Evolutionary conservation across 2,329 filamentous ascomycete genomes (phyloP).

Genomic region (Trichoderma harzianum): DNA sequence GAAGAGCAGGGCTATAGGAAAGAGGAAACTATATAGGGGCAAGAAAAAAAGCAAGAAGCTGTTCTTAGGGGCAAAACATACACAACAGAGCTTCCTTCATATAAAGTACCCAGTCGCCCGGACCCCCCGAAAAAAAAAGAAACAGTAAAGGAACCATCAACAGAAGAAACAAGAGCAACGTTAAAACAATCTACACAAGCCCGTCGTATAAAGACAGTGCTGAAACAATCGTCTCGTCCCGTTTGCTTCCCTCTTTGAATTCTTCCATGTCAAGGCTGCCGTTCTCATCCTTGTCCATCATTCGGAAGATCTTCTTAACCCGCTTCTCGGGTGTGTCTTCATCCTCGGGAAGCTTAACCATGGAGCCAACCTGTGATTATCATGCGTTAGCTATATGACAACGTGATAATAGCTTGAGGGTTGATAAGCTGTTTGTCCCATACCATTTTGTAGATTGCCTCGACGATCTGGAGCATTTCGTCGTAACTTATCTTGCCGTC

Average conservation of each 20-base stretch:
- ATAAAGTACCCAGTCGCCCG: constrained; percentile 14
- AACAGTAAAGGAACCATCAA: background rate
- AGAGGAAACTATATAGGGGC: background rate
- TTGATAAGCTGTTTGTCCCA: background rate
- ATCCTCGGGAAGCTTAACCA: constrained; percentile 98
- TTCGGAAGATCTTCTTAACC: constrained; percentile 95
- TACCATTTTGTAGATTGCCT: constrained; percentile 99
- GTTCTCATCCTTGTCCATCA: constrained; percentile 99
- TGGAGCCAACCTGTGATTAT: constrained; percentile 76
- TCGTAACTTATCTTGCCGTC: constrained; percentile 99
- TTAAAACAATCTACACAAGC: constrained; percentile 59
- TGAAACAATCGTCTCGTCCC: constrained; percentile 97
- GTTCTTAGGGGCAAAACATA: constrained; percentile 3
- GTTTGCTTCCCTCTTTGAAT: constrained; percentile 98
- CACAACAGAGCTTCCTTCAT: constrained; percentile 5
- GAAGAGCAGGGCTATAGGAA: background rate
- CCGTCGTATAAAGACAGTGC: constrained; percentile 95
- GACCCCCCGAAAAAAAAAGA: background rate
- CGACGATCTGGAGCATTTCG: constrained; percentile 97
- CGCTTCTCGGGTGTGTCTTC: constrained; percentile 99
- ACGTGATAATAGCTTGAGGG: background rate
- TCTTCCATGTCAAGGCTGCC: constrained; percentile 94
- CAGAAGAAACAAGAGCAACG: background rate
- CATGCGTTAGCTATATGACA: background rate
- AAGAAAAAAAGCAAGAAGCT: background rate